Evolutionary conservation across 192 early-diverging fungal species (phyloP).

Genomic region (Phlyctochytrium arcticum): DNA sequence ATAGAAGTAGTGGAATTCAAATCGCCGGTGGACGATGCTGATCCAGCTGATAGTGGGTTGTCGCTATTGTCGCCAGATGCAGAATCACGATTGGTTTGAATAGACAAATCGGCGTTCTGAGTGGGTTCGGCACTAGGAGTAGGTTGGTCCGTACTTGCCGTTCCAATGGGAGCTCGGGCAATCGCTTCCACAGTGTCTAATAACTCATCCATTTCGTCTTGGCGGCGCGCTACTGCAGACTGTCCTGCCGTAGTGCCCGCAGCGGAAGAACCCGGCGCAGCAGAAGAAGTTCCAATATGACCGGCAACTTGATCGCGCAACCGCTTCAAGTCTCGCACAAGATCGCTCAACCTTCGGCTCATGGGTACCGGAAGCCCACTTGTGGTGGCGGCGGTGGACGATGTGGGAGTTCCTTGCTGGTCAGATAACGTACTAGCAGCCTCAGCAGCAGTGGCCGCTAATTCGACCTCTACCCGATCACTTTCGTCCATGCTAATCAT

Average conservation of each 20-base stretch:
- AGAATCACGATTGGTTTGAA: background rate
- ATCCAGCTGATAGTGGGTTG: too few species aligned
- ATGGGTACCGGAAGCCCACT: background rate
- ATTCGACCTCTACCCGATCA: background rate
- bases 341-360: background rate
- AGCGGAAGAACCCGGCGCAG: background rate
- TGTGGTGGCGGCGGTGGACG: background rate
- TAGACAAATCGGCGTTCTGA: background rate
- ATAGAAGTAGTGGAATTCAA: background rate
- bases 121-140: background rate
- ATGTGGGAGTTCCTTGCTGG: background rate
- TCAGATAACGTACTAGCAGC: background rate
- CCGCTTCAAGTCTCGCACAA: conserved; percentile 27
- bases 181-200: conserved; percentile 9
- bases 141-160: too few species aligned
- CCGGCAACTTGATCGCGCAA: conserved; percentile 19
- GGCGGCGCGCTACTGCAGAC: background rate
- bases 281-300: conserved; percentile 1
- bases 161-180: background rate
- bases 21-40: background rate
- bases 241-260: background rate
- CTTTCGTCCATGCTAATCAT: conserved; percentile 1
- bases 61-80: background rate
- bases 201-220: background rate
- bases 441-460: background rate